Percentiles rank a stretch among this genome's conserved stretches.
Conservation (phyloP, 768 basidiomycete species). For the Lactarius hatsudake region DNA sequence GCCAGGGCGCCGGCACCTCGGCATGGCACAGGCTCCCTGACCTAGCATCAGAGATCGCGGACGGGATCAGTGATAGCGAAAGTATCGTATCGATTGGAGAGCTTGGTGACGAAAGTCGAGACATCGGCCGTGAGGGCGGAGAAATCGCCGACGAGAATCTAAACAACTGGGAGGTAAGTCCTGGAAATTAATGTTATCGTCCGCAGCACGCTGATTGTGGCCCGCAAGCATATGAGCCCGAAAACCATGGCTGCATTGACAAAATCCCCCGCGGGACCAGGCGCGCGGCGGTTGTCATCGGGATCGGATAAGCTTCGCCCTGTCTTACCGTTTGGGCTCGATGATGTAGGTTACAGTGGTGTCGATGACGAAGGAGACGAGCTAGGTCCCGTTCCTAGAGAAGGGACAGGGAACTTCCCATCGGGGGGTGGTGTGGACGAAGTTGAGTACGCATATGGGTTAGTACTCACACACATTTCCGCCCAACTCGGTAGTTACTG, state of each 20-base stretch:
- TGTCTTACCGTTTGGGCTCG: slow-evolving; percentile 71
- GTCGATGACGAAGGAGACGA: slow-evolving; percentile 64
- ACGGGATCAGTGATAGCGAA: slow-evolving; percentile 92
- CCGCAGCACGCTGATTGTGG: slow-evolving; percentile 9
- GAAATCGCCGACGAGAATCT: slow-evolving; percentile 73
- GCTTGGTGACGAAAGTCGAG: slow-evolving; percentile 72
- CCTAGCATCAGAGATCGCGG: slow-evolving; percentile 76
- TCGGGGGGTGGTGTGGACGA: slow-evolving; percentile 84
- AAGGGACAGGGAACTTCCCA: slow-evolving; percentile 67
- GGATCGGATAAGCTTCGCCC: slow-evolving; percentile 78
- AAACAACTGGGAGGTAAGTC: slow-evolving; percentile 93
- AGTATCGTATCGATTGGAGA: slow-evolving; percentile 90
- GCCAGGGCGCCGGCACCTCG: slow-evolving; percentile 41
- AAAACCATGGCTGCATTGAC: slow-evolving; percentile 92
- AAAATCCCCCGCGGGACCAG: slow-evolving; percentile 78
- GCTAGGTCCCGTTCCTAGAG: slow-evolving; percentile 73
- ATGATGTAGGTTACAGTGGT: slow-evolving; percentile 67
- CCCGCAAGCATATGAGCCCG: slow-evolving; percentile 84
- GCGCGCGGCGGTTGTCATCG: slow-evolving; percentile 70
- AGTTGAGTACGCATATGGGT: slow-evolving; percentile 88
- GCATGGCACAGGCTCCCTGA: slow-evolving; percentile 86
- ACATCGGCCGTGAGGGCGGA: slow-evolving; percentile 58
- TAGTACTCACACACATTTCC: slow-evolving; percentile 33
- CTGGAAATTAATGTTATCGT: neutral
- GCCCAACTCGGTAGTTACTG: neutral